Base-by-base conservation (phyloP, 1,139 yeast genomes). In the Pichia sp. region DNA sequence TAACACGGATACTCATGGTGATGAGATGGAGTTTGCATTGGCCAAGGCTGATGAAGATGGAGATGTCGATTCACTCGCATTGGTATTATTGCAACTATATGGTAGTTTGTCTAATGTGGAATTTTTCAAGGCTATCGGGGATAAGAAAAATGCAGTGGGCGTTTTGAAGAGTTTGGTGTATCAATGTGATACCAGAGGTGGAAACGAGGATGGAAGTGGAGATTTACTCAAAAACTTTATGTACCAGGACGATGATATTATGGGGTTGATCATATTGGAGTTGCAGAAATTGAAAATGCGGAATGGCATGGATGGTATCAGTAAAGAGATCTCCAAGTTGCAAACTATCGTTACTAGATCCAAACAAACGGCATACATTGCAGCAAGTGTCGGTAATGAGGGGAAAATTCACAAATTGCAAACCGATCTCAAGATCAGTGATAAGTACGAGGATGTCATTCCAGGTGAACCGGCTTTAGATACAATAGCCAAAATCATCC, bases 21-120 rank as follows among this genome's bases (percentile, higher is more conserved):
- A 34, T 26, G 94, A 87, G 50, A 64, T 74, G 27, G 85, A 76
- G 42, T 54, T 74, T 27, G 95, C 96, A 0, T 56, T 88, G 23
- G 59, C 70, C 29, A 83, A 80, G 46, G 73, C 94, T 0, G 71
- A 82, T 31, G 78, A 77, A 44, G 71, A 79, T 15, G 74, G 77
- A 10, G 77, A 82, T 47, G 69, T 74, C 26, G 85, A 82, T 52
- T 63, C 88, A 18, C 66, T 83, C 5, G 60, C 72, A 27, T 71
- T 77, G 34, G 75, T 85, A 1, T 56, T 91, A 30, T 55, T 77
- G 17, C 63, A 69, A 28, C 60, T 91, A 17, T 61, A 64, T 30
- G 58, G 63, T 27, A 66, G 67, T 30, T 51, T 73, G 6, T 60
- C 76, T 1, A 49, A 66, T n/a, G 72, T 81, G 0, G 73, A 69